A percentile compares a stretch with the other conserved stretches of the same genome.
Evolutionary conservation across 2,329 filamentous ascomycete genomes (phyloP).

Genomic region (Paracoccidioides brasiliensis): DNA sequence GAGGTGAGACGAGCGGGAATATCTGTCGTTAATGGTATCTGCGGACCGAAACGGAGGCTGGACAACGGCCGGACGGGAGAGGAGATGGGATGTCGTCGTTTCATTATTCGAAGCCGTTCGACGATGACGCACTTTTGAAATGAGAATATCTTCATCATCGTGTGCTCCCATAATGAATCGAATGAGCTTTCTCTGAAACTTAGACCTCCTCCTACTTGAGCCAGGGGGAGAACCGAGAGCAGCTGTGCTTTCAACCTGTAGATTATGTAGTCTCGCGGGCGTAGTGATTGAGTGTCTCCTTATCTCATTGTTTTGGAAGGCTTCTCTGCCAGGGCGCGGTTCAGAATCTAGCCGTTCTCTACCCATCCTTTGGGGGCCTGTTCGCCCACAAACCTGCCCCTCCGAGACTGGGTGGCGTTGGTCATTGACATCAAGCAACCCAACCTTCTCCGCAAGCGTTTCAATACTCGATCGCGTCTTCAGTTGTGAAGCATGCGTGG

Average conservation of each 20-base stretch:
- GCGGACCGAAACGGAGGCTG: neutral
- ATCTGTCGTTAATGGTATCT: neutral
- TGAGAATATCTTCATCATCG: constrained; percentile 18
- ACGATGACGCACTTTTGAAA: constrained; percentile 13
- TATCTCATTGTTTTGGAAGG: neutral
- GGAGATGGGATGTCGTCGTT: neutral
- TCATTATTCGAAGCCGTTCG: neutral
- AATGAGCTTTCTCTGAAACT: constrained; percentile 15
- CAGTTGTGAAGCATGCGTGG: constrained; percentile 43
- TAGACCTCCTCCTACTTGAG: constrained; percentile 15
- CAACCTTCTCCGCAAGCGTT: constrained; percentile 67
- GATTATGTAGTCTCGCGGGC: neutral
- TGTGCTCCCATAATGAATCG: constrained; percentile 24
- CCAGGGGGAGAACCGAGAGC: constrained; percentile 5
- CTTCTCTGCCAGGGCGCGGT: neutral
- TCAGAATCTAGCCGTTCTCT: neutral
- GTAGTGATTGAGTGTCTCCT: constrained; percentile 4
- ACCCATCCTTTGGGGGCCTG: neutral
- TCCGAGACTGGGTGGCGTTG: neutral
- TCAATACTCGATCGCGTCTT: constrained; percentile 68
- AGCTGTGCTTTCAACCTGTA: neutral
- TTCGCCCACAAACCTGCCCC: neutral
- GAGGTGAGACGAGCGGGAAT: neutral
- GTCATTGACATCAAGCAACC: constrained; percentile 53
- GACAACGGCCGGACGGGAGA: neutral